Conservation (phyloP, 192 early-diverging fungal genomes). For the Backusella liffmaniae region DNA sequence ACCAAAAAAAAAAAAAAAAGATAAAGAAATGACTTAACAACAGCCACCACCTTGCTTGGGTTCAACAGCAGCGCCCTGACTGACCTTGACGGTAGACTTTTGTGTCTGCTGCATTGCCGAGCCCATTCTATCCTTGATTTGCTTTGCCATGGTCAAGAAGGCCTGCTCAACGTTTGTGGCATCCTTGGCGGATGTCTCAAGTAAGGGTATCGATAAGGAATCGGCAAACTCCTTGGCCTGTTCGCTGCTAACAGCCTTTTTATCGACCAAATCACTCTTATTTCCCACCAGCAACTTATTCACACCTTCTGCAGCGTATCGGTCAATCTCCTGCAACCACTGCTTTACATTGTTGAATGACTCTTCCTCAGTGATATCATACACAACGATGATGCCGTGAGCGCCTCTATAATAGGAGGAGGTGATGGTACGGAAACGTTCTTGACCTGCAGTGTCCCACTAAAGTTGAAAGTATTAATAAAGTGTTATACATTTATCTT, state of each 20-base stretch:
- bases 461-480: no score
- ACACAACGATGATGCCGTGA: conserved; percentile 98
- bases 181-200: conserved; percentile 97
- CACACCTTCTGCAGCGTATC: conserved; percentile 94
- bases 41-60: conserved; percentile 30
- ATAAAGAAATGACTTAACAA: conserved; percentile 13
- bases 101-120: conserved; percentile 28
- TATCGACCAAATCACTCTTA: conserved; percentile 93
- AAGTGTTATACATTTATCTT: background rate
- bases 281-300: conserved; percentile 98
- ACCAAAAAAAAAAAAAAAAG: background rate
- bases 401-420: conserved; percentile 97
- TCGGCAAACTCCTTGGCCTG: conserved; percentile 82
- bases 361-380: conserved; percentile 94
- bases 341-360: conserved; percentile 95
- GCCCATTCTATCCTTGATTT: conserved; percentile 90
- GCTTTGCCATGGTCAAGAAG: conserved; percentile 99
- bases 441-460: conserved; percentile 99
- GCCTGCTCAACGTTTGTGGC: conserved; percentile 98
- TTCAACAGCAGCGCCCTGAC: conserved; percentile 25
- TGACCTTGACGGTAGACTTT: conserved; percentile 29
- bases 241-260: conserved; percentile 72
- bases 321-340: conserved; percentile 98
- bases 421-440: conserved; percentile 98
- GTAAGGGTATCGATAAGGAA: conserved; percentile 82